Conservation (phyloP, 2,329 filamentous ascomycete species). For the Paracamarosporium sp. region DNA sequence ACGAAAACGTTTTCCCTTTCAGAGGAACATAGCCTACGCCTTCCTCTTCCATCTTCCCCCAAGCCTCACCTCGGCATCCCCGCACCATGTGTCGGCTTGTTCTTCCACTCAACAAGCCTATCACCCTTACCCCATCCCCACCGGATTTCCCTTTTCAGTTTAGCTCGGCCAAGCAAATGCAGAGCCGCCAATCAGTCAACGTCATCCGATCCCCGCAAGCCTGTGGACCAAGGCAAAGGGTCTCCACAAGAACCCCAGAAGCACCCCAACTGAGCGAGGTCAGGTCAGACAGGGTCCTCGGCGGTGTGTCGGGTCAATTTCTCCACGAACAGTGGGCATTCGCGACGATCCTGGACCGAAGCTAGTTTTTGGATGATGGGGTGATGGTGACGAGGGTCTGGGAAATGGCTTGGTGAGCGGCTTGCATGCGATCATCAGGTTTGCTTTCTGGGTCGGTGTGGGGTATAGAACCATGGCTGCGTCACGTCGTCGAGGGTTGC, state of each 20-base stretch:
- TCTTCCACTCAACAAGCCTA: background rate
- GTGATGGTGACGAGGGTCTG: background rate
- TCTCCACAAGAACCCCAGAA: slow-evolving; percentile 1
- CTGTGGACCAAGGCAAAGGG: background rate
- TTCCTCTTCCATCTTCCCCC: background rate
- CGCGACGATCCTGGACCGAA: background rate
- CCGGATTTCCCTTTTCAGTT: background rate
- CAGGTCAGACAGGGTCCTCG: background rate
- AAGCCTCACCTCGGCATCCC: background rate
- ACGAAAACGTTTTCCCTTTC: background rate
- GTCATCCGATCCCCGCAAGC: slow-evolving; percentile 10
- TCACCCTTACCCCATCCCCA: slow-evolving; percentile 3
- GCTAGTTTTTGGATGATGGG: background rate
- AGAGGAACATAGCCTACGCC: background rate
- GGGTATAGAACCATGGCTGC: background rate
- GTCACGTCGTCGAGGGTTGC: background rate
- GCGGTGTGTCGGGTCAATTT: background rate
- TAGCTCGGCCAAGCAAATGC: background rate
- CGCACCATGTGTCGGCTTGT: background rate
- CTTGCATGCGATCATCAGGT: background rate
- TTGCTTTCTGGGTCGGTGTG: background rate
- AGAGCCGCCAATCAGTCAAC: slow-evolving; percentile 11
- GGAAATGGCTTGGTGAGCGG: background rate
- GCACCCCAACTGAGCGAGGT: background rate
- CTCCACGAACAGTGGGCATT: background rate